Percentiles rank a stretch among this genome's conserved stretches.
phyloP scores from a whole-genome alignment of 1,284 basidiomycete genomes.

The Pholiota adiposa region DNA sequence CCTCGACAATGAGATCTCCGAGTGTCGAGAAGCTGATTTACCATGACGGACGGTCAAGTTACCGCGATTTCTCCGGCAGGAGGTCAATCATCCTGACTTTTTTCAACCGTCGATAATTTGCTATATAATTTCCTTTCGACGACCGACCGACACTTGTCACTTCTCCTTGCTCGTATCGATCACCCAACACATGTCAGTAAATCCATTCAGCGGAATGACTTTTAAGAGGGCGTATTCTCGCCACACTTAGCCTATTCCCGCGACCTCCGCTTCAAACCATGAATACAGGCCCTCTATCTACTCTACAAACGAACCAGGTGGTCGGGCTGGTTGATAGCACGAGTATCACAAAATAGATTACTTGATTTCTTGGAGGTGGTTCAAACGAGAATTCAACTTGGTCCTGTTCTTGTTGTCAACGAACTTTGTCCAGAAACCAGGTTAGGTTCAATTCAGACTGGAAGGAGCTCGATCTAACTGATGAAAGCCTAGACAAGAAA shows the following conservation, averaged over 20 bases:
- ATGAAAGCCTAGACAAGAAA: constrained; percentile 11
- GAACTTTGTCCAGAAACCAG: not conserved
- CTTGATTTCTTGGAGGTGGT: too few relatives aligned
- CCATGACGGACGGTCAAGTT: constrained; percentile 14
- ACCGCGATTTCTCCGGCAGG: constrained; percentile 24
- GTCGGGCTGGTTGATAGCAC: not conserved
- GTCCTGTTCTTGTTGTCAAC: constrained; percentile 7
- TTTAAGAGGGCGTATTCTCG: constrained; percentile 1
- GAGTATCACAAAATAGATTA: too few relatives aligned
- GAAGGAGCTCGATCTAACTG: not conserved
- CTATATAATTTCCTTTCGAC: constrained; percentile 7
- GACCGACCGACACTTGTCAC: not conserved
- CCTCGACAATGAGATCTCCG: constrained; percentile 17
- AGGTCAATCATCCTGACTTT: not conserved
- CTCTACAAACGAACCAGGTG: not conserved
- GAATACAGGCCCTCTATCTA: not conserved
- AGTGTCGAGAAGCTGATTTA: constrained; percentile 22
- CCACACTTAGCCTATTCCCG: constrained; percentile 9
- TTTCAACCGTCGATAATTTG: not conserved
- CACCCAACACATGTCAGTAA: not conserved
- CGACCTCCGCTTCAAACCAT: constrained; percentile 11
- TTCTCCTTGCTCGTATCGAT: not conserved
- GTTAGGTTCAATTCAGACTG: constrained; percentile 5
- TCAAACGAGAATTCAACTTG: not conserved
- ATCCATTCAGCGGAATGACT: not conserved